phyloP scores from a whole-genome alignment of 305 asterid genomes.

The Fraxinus platypoda region DNA sequence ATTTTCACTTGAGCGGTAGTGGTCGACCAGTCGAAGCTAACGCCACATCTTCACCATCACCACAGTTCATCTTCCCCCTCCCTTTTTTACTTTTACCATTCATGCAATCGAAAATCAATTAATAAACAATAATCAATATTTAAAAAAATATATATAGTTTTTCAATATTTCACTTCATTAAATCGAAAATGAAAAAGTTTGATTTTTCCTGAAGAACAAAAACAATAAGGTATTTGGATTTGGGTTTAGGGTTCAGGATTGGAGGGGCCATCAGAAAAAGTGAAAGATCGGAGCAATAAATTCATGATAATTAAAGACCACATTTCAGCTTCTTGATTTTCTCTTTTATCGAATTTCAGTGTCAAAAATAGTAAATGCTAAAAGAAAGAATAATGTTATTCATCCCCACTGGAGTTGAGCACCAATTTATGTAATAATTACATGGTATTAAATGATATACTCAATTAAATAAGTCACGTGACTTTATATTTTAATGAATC shows the following conservation, averaged over 20 bases:
- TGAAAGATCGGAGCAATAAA: conserved; percentile 57
- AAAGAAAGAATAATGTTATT: too few relatives aligned
- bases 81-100: conserved; percentile 23
- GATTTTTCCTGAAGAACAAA: background rate
- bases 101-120: conserved; percentile 25
- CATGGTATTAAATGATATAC: too few relatives aligned
- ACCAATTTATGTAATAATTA: too few relatives aligned
- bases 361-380: too few relatives aligned
- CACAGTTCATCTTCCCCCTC: conserved; percentile 64
- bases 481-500: too few relatives aligned
- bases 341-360: too few relatives aligned
- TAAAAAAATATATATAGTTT: conserved; percentile 9
- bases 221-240: conserved; percentile 19
- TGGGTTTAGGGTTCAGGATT: conserved; percentile 30
- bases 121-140: background rate
- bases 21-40: conserved; percentile 81
- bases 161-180: conserved; percentile 41
- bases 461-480: too few relatives aligned
- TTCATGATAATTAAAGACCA: conserved; percentile 41
- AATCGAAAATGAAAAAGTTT: conserved; percentile 13
- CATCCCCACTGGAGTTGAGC: too few relatives aligned
- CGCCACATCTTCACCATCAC: conserved; percentile 41
- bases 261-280: background rate
- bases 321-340: too few relatives aligned
- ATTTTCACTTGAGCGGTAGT: conserved; percentile 93